These are phyloP conservation scores for Talaromyces sp. DNA, from an alignment of 2,329 filamentous ascomycete genomes.

Conservation along the genomic window DNA sequence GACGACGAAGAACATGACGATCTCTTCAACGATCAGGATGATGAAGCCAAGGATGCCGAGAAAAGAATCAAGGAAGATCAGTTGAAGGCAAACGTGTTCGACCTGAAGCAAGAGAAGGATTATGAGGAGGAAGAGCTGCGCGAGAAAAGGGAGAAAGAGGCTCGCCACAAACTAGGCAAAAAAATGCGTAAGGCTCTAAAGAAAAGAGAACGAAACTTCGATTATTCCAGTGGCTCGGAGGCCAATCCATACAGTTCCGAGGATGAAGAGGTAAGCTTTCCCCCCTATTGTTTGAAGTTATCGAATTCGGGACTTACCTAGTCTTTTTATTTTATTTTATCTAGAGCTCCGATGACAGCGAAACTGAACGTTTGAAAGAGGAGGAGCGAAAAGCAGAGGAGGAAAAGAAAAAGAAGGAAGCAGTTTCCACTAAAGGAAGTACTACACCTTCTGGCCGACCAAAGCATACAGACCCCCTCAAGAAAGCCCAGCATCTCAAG, in stretches of 20 bases:
- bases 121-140: conserved; percentile 69
- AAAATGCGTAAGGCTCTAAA: conserved; percentile 77
- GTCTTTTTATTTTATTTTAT: not conserved
- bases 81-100: conserved; percentile 84
- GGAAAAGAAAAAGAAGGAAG: conserved; percentile 57
- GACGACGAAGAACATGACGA: conserved; percentile 81
- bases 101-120: conserved; percentile 71
- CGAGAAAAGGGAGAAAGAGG: conserved; percentile 65
- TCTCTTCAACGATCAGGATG: conserved; percentile 76
- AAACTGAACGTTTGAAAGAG: conserved; percentile 64
- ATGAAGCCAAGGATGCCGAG: conserved; percentile 73
- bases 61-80: conserved; percentile 77
- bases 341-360: conserved; percentile 64
- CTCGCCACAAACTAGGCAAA: conserved; percentile 73
- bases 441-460: conserved; percentile 66
- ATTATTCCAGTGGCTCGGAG: conserved; percentile 75
- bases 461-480: conserved; percentile 56
- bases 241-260: conserved; percentile 60
- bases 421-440: conserved; percentile 71
- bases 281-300: conserved; percentile 12
- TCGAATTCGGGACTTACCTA: not conserved
- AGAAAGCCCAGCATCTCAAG: conserved; percentile 69
- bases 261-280: conserved; percentile 43
- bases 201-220: conserved; percentile 81
- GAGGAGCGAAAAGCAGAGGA: conserved; percentile 63